Evolutionary conservation across 371 early-diverging fungal species (phyloP).

Genomic region (Apophysomyces sp.): DNA sequence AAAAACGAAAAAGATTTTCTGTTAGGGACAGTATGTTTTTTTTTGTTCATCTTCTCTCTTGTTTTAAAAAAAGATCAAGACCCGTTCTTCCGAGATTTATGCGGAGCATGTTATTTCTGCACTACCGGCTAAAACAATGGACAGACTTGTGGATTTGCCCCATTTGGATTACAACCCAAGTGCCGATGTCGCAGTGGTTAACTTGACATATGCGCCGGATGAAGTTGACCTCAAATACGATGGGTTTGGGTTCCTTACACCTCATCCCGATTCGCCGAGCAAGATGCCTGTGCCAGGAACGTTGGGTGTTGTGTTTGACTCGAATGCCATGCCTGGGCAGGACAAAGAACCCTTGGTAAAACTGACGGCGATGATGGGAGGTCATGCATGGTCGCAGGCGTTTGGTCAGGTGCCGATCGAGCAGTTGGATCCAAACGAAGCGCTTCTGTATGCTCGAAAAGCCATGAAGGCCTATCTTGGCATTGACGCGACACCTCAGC

Average conservation of each 20-base stretch:
- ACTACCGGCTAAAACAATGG: constrained; percentile 55
- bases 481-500: constrained; percentile 54
- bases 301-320: constrained; percentile 92
- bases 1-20: background rate
- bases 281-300: constrained; percentile 48
- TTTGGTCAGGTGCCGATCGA: constrained; percentile 30
- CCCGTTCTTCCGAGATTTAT: constrained; percentile 22
- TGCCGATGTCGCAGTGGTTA: constrained; percentile 89
- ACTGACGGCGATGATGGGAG: constrained; percentile 93
- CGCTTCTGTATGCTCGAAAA: constrained; percentile 22
- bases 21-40: too few species aligned
- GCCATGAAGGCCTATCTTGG: constrained; percentile 56
- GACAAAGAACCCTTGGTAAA: constrained; percentile 54
- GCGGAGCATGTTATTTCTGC: constrained; percentile 71
- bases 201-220: constrained; percentile 62
- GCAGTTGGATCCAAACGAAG: constrained; percentile 28
- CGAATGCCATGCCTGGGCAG: constrained; percentile 72
- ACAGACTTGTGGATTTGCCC: constrained; percentile 38
- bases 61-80: constrained; percentile 20
- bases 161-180: constrained; percentile 59
- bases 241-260: constrained; percentile 93
- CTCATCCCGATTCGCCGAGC: constrained; percentile 52
- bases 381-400: constrained; percentile 65
- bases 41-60: background rate
- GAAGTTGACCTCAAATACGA: constrained; percentile 49